phyloP scores from a whole-genome alignment of 257 asterid genomes.

The Penstemon barbatus region DNA sequence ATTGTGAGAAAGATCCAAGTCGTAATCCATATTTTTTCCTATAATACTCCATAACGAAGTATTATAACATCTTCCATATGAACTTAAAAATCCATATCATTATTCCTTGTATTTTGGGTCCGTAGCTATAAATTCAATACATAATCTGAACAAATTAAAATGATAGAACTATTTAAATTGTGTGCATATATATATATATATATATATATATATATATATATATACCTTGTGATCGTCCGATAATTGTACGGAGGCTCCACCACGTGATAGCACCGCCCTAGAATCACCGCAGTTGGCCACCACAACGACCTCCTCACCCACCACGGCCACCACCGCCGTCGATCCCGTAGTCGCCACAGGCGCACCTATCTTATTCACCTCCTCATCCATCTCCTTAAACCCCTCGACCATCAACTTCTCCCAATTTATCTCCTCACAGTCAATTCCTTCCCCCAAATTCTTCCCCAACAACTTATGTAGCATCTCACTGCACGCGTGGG shows the following conservation, averaged over 20 bases:
- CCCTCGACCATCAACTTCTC: conserved; percentile 49
- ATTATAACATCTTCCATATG: too few relatives aligned
- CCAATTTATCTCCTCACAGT: conserved; percentile 39
- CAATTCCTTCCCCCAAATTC: conserved; percentile 22
- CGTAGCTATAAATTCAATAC: too few relatives aligned
- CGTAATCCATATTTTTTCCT: too few relatives aligned
- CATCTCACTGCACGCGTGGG: conserved; percentile 53
- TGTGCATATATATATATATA: not conserved
- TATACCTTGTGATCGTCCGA: conserved; percentile 74
- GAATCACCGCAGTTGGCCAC: conserved; percentile 85
- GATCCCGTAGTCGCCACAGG: conserved; percentile 61
- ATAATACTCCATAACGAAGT: too few relatives aligned
- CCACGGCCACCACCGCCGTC: conserved; percentile 76
- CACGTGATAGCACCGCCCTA: conserved; percentile 69
- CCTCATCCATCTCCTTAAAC: conserved; percentile 65
- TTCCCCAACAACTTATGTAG: conserved; percentile 46
- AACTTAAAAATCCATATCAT: too few relatives aligned
- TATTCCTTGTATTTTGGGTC: too few relatives aligned
- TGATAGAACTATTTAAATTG: too few relatives aligned
- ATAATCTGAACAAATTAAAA: not conserved
- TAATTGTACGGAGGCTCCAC: conserved; percentile 54
- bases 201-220: not conserved
- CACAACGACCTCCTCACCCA: conserved; percentile 62
- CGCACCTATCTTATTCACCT: conserved; percentile 44
- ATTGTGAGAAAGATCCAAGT: too few relatives aligned